A percentile compares a stretch with the other conserved stretches of the same genome.
These are phyloP conservation scores for Oldenlandia corymbosa DNA, from an alignment of 257 asterid species.

Conservation along the genomic window DNA sequence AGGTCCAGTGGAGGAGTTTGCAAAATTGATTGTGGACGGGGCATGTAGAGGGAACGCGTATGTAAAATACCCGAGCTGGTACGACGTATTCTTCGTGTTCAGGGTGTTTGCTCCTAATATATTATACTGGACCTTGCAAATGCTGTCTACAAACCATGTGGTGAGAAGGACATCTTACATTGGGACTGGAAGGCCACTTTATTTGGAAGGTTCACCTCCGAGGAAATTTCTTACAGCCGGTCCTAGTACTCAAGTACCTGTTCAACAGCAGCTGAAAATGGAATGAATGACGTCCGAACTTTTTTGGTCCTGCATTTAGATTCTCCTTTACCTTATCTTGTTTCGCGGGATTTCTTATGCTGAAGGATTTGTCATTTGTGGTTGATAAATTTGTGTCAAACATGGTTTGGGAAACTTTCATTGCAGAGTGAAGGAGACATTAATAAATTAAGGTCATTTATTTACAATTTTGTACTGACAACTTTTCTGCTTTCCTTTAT, in stretches of 20 bases:
- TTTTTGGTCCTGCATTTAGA: neutral
- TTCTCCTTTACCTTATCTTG: too few relatives aligned
- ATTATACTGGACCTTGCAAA: constrained; percentile 65
- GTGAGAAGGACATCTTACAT: constrained; percentile 57
- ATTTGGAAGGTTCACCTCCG: constrained; percentile 29
- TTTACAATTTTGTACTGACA: too few relatives aligned
- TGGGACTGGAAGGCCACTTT: constrained; percentile 70
- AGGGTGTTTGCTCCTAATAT: constrained; percentile 78
- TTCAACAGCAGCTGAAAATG: constrained; percentile 32
- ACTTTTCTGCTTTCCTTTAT: too few relatives aligned
- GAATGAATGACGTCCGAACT: constrained; percentile 18
- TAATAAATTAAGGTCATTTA: too few relatives aligned
- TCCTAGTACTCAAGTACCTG: constrained; percentile 26
- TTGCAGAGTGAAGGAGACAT: too few relatives aligned
- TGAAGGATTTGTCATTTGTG: neutral
- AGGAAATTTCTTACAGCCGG: constrained; percentile 26
- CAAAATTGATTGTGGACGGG: constrained; percentile 65
- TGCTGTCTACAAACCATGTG: constrained; percentile 44
- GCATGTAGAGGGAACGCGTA: constrained; percentile 80
- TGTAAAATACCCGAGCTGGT: constrained; percentile 85
- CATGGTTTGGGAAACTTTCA: too few relatives aligned
- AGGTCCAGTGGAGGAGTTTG: constrained; percentile 76
- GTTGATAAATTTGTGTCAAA: too few relatives aligned
- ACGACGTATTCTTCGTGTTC: constrained; percentile 63
- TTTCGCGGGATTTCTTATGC: neutral